phyloP scores from a whole-genome alignment of 1,139 yeast genomes.

The Nakaseomyces nivariensis region DNA sequence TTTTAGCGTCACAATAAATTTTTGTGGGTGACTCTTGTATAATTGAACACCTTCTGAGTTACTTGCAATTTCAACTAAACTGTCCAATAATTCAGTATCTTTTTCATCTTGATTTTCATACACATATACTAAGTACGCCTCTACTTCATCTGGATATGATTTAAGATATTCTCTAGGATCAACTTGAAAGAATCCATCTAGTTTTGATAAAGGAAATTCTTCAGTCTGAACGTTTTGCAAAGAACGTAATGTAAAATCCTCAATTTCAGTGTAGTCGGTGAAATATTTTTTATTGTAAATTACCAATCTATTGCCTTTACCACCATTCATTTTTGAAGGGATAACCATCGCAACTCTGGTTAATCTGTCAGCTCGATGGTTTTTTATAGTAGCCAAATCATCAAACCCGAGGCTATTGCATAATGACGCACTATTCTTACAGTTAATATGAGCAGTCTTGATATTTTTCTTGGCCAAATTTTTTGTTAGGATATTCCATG shows the following conservation, averaged over 20 bases:
- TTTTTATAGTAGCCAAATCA: conserved; percentile 16
- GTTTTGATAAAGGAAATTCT: background rate
- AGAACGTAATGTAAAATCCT: background rate
- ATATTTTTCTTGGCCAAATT: conserved; percentile 34
- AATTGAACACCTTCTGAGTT: background rate
- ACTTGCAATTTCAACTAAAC: background rate
- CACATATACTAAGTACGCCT: background rate
- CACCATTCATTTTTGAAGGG: background rate
- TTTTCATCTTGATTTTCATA: background rate
- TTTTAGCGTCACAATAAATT: background rate
- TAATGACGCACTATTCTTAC: conserved; percentile 39
- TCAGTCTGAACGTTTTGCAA: background rate
- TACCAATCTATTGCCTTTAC: background rate
- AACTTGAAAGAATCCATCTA: background rate
- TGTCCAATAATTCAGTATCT: background rate
- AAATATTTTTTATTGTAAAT: background rate
- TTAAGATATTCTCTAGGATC: background rate
- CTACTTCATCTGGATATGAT: background rate
- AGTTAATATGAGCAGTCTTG: conserved; percentile 52
- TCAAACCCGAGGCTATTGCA: conserved; percentile 43
- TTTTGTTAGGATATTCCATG: conserved; percentile 51
- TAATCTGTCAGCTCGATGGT: conserved; percentile 1
- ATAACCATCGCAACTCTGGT: background rate
- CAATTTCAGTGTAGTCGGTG: background rate
- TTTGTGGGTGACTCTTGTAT: background rate